phyloP scores from a whole-genome alignment of 208 protist genomes.

The Leishmania martiniquensis region DNA sequence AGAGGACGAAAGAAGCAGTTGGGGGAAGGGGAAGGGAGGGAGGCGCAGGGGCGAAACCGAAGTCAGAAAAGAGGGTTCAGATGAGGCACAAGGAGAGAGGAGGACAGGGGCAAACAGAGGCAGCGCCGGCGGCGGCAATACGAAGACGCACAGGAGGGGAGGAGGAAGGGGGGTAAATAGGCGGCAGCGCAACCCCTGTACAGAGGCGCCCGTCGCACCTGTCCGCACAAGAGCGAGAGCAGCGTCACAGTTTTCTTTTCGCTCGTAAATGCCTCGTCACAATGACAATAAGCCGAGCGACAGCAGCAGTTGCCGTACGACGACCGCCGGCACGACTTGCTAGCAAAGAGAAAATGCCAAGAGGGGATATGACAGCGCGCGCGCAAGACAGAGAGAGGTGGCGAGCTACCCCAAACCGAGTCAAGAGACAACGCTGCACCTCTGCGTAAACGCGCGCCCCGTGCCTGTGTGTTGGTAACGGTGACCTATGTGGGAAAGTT shows the following conservation, averaged over 20 bases:
- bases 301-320: not conserved
- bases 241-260: not conserved
- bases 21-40: not conserved
- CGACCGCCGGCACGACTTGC: not conserved
- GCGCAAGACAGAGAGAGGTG: too few relatives aligned
- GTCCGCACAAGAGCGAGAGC: not conserved
- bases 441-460: not conserved
- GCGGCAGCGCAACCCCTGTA: not conserved
- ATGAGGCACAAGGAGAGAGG: conserved; percentile 12
- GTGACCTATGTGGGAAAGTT: not conserved
- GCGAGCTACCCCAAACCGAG: too few relatives aligned
- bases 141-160: not conserved
- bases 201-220: not conserved
- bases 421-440: not conserved
- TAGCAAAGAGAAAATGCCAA: not conserved
- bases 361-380: too few relatives aligned
- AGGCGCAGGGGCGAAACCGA: not conserved
- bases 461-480: not conserved
- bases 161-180: not conserved
- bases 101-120: not conserved
- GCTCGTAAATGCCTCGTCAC: not conserved
- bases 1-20: not conserved
- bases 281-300: not conserved
- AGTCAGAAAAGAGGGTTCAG: not conserved
- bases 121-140: not conserved